Evolutionary conservation across 2,329 filamentous ascomycete genomes (phyloP).

Genomic region (Alternaria tenuissima): DNA sequence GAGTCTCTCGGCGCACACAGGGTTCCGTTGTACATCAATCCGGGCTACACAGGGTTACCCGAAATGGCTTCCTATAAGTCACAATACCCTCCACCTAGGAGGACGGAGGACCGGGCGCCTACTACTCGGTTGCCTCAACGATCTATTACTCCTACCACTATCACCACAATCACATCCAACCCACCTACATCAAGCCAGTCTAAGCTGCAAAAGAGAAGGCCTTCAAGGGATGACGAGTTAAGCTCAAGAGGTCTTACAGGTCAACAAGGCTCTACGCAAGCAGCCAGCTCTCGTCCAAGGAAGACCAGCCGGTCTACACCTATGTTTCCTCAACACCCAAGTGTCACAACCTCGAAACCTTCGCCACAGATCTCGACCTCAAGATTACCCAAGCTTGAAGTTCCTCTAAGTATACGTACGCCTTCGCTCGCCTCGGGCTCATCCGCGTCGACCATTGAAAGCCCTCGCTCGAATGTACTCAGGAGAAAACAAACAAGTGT

Average conservation of each 20-base stretch:
- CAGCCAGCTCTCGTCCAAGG: conserved; percentile 33
- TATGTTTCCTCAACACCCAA: conserved; percentile 29
- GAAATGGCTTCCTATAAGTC: conserved; percentile 55
- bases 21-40: conserved; percentile 43
- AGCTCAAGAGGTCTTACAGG: conserved; percentile 24
- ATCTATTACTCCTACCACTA: conserved; percentile 46
- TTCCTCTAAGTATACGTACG: conserved; percentile 49
- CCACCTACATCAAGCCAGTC: conserved; percentile 37
- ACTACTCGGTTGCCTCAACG: conserved; percentile 49
- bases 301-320: conserved; percentile 33
- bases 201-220: conserved; percentile 49
- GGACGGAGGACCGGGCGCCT: conserved; percentile 42
- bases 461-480: conserved; percentile 54
- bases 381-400: conserved; percentile 48
- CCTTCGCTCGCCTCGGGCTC: conserved; percentile 60
- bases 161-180: conserved; percentile 36
- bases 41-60: conserved; percentile 48
- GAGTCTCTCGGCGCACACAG: conserved; percentile 50
- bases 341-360: conserved; percentile 31
- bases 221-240: conserved; percentile 43
- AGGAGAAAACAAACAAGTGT: conserved; percentile 57
- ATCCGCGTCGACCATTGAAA: conserved; percentile 57
- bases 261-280: conserved; percentile 31
- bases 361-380: conserved; percentile 38
- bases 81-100: conserved; percentile 46